These are phyloP conservation scores for Colletotrichum sp. DNA, from an alignment of 2,329 filamentous ascomycete genomes.

Conservation along the genomic window DNA sequence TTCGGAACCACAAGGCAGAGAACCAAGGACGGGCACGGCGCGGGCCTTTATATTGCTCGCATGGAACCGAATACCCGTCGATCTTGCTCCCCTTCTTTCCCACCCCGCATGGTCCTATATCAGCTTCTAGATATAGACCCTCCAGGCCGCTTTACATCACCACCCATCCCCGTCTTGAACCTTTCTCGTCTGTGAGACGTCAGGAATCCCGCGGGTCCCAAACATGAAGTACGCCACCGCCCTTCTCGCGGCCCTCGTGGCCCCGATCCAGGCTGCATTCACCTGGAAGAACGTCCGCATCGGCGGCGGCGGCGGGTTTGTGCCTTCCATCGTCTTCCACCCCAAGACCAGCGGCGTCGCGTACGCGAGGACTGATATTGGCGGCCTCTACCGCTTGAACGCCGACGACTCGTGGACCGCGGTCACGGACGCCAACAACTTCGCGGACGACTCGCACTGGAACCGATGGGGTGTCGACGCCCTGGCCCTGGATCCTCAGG, in stretches of 20 bases:
- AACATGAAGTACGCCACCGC: conserved; percentile 16
- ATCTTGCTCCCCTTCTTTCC: not conserved
- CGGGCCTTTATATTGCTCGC: not conserved
- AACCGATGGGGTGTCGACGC: conserved; percentile 63
- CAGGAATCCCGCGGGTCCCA: not conserved
- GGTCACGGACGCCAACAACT: conserved; percentile 46
- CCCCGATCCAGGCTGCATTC: conserved; percentile 36
- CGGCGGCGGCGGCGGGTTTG: conserved; percentile 64
- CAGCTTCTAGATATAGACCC: not conserved
- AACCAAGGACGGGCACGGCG: not conserved
- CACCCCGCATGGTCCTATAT: not conserved
- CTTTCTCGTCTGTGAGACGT: not conserved
- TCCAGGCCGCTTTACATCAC: not conserved
- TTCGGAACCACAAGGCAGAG: not conserved
- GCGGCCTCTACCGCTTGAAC: conserved; percentile 61
- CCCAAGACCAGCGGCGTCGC: conserved; percentile 54
- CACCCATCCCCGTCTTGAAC: not conserved
- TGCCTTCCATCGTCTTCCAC: conserved; percentile 62
- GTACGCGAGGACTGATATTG: conserved; percentile 63
- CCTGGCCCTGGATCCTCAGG: conserved; percentile 59
- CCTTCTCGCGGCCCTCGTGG: conserved; percentile 22
- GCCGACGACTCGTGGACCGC: conserved; percentile 60
- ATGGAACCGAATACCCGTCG: not conserved
- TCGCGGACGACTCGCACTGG: conserved; percentile 50
- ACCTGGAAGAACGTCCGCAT: conserved; percentile 57